Percentiles rank a stretch among this genome's conserved stretches.
These are phyloP conservation scores for Marasmius fiardii DNA, from an alignment of 1,284 basidiomycete genomes.

Conservation along the genomic window DNA sequence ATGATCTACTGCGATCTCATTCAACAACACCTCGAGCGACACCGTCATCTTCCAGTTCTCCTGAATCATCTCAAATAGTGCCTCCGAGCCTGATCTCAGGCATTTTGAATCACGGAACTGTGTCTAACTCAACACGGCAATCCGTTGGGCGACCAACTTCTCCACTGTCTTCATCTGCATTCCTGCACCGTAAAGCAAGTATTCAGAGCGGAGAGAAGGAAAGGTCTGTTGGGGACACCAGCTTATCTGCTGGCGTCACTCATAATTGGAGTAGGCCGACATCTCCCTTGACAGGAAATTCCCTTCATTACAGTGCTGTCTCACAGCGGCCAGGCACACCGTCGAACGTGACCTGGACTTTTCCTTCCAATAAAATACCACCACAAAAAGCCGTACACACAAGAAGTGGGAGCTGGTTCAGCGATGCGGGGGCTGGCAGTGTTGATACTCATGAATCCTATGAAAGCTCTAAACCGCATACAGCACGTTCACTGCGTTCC, in stretches of 20 bases:
- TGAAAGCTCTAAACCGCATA: slow-evolving; percentile 37
- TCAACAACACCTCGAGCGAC: slow-evolving; percentile 78
- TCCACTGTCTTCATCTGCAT: slow-evolving; percentile 38
- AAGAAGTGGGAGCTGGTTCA: slow-evolving; percentile 57
- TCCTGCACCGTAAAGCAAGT: slow-evolving; percentile 54
- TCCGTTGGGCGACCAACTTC: slow-evolving; percentile 41
- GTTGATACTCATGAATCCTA: slow-evolving; percentile 33
- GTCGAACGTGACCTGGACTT: slow-evolving; percentile 67
- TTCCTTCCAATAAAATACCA: slow-evolving; percentile 26
- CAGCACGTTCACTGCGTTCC: slow-evolving; percentile 46
- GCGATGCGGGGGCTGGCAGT: slow-evolving; percentile 32
- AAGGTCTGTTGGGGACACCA: neutral
- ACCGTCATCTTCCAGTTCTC: slow-evolving; percentile 29
- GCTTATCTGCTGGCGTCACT: slow-evolving; percentile 31
- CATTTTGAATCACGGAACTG: slow-evolving; percentile 21
- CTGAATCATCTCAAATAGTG: slow-evolving; percentile 23
- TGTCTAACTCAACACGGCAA: slow-evolving; percentile 45
- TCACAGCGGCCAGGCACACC: slow-evolving; percentile 56
- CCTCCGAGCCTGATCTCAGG: slow-evolving; percentile 32
- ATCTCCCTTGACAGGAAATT: slow-evolving; percentile 59
- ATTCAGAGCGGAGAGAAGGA: neutral
- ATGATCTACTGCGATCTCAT: slow-evolving; percentile 69
- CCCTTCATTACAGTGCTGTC: slow-evolving; percentile 57
- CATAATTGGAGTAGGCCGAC: slow-evolving; percentile 53
- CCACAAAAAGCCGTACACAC: slow-evolving; percentile 42